Evolutionary conservation across 768 basidiomycete species (phyloP).

Genomic region (Goffeauzyma gilvescens): DNA sequence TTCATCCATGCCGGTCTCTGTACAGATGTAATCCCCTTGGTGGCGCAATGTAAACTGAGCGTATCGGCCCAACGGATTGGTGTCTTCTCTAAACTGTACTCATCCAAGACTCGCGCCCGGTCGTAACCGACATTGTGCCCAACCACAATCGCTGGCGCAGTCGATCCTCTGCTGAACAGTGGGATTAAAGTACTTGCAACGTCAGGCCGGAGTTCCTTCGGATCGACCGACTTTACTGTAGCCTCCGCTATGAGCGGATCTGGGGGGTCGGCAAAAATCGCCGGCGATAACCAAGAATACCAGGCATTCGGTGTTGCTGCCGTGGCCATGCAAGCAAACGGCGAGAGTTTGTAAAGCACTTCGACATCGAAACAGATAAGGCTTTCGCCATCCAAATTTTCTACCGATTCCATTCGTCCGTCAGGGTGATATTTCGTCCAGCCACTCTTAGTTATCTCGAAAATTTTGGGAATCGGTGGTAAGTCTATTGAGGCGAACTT

Average conservation of each 20-base stretch:
- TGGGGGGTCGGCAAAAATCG: constrained; percentile 24
- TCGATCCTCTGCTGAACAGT: constrained; percentile 26
- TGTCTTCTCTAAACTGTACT: constrained; percentile 53
- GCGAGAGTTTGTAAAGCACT: constrained; percentile 56
- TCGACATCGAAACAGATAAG: constrained; percentile 86
- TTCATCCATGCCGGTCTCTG: constrained; percentile 87
- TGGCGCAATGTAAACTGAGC: constrained; percentile 82
- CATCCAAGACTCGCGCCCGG: constrained; percentile 58
- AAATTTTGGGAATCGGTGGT: constrained; percentile 45
- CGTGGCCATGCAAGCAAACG: constrained; percentile 67
- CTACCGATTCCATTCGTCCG: constrained; percentile 56
- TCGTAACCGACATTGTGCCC: constrained; percentile 96
- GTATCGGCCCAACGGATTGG: constrained; percentile 76
- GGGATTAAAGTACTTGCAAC: constrained; percentile 19
- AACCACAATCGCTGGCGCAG: constrained; percentile 47
- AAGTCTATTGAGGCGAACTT: constrained; percentile 40
- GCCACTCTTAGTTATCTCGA: constrained; percentile 43
- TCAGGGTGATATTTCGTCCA: constrained; percentile 80
- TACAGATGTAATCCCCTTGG: constrained; percentile 81
- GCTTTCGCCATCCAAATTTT: constrained; percentile 39
- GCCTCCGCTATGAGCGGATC: no score
- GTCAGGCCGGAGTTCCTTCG: background rate
- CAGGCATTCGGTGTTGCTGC: constrained; percentile 66
- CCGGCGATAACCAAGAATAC: constrained; percentile 89
- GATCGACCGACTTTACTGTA: background rate